Base-by-base conservation (phyloP, 75 land plant genomes). In the Sequoiadendron giganteum region DNA sequence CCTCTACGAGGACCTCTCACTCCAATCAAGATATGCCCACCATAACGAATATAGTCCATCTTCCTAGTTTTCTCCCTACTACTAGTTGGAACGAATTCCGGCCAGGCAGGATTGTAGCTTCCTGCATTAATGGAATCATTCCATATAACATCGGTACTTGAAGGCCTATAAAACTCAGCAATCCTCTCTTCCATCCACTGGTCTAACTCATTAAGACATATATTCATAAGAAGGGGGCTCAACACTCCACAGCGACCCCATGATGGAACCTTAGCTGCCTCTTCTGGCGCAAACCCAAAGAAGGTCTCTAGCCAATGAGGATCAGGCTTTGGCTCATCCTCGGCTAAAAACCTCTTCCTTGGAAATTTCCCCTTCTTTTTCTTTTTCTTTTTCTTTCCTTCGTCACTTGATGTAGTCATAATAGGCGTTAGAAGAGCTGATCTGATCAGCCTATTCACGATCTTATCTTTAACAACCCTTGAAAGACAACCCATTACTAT, bases 241-340 rank as follows among this genome's bases (percentile, higher is more conserved):
- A 95, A 83, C 86, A 94, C 92, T 48, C 95, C 95, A 88, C 93
- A 93, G 78, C 89, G 88, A 15, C 93, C 96, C 83, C 90, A 94
- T 49, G 47, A 76, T 2, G 96, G 94, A 32, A 92, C 90, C 87
- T 87, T 89, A 0, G 54, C 84, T 28, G 96, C 95, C 75, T 96
- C 97, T 70, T 93, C 89, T 0, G 97, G 97, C 6, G 95, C 96
- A 88, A 96, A 95, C 75, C 86, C 88, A 61, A 92, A 94, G 88
- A 96, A 94, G 21, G 92, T 93, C 73, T 96, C 91, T 79, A 96
- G 86, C 97, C 97, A 96, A 86, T 93, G 95, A 1, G 96, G 97
- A 75, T 95, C 95, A 6, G 96, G 97, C 84, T 95, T 96, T 8
- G 95, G 94, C 93, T 95, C 96, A 85, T 95, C 89, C 55, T 91